Evolutionary conservation across 2,329 filamentous ascomycete genomes (phyloP).

Genomic region (Fusarium tanahbumbuense): DNA sequence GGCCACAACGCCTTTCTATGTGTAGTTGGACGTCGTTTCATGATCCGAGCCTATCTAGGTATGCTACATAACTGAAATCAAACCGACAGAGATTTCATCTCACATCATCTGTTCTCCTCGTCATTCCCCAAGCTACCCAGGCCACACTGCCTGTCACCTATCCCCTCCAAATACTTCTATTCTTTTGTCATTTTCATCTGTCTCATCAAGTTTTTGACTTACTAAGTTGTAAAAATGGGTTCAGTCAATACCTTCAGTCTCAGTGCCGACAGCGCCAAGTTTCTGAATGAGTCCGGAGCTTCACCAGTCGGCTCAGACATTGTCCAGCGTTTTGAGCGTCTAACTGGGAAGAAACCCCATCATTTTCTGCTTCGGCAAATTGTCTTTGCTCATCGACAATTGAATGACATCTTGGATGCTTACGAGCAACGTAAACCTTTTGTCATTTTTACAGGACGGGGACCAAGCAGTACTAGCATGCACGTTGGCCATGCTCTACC

Average conservation of each 20-base stretch:
- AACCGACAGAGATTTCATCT: not conserved
- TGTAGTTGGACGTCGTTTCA: not conserved
- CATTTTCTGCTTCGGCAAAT: conserved; percentile 5
- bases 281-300: not conserved
- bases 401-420: conserved; percentile 8
- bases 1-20: not conserved
- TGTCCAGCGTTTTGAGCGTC: not conserved
- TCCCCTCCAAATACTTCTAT: not conserved
- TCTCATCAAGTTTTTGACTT: not conserved
- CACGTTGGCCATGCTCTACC: conserved; percentile 9
- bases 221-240: not conserved
- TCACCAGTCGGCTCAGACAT: not conserved
- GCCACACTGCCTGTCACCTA: not conserved
- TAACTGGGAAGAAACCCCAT: conserved; percentile 4
- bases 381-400: conserved; percentile 4
- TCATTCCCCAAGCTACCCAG: not conserved
- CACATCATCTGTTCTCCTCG: not conserved
- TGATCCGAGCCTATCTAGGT: not conserved
- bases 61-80: not conserved
- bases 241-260: conserved; percentile 4
- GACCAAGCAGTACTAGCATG: conserved; percentile 12
- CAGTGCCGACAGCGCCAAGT: conserved; percentile 3
- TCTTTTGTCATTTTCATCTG: not conserved
- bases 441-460: conserved; percentile 8
- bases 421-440: conserved; percentile 5